These are phyloP conservation scores for Cutaneotrichosporon cutaneum DNA, from an alignment of 1,284 basidiomycete species.

Conservation along the genomic window DNA sequence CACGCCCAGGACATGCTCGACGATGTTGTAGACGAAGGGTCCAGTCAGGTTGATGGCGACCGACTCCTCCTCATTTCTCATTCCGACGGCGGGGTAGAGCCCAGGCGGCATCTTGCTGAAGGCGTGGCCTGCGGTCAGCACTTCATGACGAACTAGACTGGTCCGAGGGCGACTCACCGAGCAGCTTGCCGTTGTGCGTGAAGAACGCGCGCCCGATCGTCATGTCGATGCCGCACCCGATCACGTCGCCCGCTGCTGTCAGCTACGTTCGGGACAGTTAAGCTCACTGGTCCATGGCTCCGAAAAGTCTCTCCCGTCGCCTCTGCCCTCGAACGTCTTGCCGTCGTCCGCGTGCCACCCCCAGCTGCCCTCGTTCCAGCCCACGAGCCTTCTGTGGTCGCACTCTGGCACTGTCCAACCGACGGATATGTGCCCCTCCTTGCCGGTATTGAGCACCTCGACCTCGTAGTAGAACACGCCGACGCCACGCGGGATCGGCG, in stretches of 20 bases:
- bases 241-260: slow-evolving; percentile 68
- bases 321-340: slow-evolving; percentile 69
- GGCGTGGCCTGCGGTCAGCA: slow-evolving; percentile 56
- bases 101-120: slow-evolving; percentile 66
- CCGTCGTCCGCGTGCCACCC: slow-evolving; percentile 95
- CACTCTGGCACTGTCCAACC: slow-evolving; percentile 63
- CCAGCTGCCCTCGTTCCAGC: slow-evolving; percentile 87
- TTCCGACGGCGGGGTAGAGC: slow-evolving; percentile 79
- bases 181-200: slow-evolving; percentile 78
- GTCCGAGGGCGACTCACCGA: slow-evolving; percentile 63
- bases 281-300: slow-evolving; percentile 56
- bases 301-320: slow-evolving; percentile 67
- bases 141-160: background rate
- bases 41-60: slow-evolving; percentile 71
- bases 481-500: slow-evolving; percentile 73
- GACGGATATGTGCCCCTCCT: slow-evolving; percentile 80
- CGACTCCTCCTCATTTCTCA: slow-evolving; percentile 64
- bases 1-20: slow-evolving; percentile 61
- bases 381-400: slow-evolving; percentile 72
- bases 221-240: slow-evolving; percentile 89
- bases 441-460: slow-evolving; percentile 58
- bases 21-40: slow-evolving; percentile 83
- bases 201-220: slow-evolving; percentile 75
- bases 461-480: slow-evolving; percentile 92
- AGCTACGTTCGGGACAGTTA: background rate